Conservation (phyloP, 2,329 filamentous ascomycete species). For the Metarhizium brunneum region DNA sequence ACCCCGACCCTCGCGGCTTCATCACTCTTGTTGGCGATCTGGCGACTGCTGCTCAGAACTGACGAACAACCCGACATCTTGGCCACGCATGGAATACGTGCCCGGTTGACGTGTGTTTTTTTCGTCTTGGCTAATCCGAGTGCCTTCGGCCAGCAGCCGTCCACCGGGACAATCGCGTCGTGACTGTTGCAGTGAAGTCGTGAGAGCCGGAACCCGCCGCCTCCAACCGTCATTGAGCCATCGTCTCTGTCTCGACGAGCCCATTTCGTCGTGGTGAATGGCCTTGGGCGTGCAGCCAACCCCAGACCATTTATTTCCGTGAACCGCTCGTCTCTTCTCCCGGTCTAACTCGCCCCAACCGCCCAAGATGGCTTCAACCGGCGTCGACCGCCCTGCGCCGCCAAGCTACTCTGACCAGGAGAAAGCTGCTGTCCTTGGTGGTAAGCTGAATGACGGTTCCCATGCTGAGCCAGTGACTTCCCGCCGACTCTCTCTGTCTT, state of each 20-base stretch:
- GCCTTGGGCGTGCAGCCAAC: background rate
- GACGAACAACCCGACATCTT: background rate
- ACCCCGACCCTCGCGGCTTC: background rate
- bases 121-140: background rate
- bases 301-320: background rate
- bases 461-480: background rate
- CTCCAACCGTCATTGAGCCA: background rate
- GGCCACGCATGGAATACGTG: background rate
- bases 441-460: background rate
- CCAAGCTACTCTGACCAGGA: slow-evolving; percentile 17
- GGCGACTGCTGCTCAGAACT: background rate
- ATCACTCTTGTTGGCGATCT: background rate
- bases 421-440: background rate
- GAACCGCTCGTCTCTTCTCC: background rate
- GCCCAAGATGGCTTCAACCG: slow-evolving; percentile 12
- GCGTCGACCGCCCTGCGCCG: slow-evolving; percentile 10
- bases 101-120: background rate
- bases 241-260: background rate
- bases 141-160: background rate
- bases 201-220: background rate
- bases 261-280: background rate
- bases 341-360: background rate
- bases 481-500: slow-evolving; percentile 10
- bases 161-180: background rate
- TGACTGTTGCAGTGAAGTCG: background rate